Evolutionary conservation across 1,284 basidiomycete genomes (phyloP).

Genomic region (Schizophyllum amplum): DNA sequence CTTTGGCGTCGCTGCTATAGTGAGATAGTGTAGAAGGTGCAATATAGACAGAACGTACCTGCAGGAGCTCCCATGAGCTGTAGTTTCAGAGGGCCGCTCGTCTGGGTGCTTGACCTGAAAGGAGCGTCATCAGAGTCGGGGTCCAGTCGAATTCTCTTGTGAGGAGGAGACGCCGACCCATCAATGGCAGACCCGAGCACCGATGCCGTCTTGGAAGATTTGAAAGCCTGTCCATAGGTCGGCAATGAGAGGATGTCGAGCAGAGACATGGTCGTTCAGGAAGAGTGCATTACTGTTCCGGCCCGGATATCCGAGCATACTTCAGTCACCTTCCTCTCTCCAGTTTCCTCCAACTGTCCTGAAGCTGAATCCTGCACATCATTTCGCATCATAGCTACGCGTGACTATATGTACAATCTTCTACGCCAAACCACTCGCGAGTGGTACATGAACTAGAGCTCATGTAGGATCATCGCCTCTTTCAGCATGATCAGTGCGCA

Average conservation of each 20-base stretch:
- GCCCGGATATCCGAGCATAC: background rate
- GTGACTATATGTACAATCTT: no score
- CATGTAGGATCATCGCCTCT: no score
- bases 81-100: constrained; percentile 32
- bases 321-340: no score
- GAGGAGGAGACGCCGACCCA: constrained; percentile 48
- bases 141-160: constrained; percentile 58
- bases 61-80: constrained; percentile 30
- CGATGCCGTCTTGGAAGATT: background rate
- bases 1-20: background rate
- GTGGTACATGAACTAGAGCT: no score
- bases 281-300: background rate
- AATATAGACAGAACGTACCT: constrained; percentile 22
- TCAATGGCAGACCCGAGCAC: constrained; percentile 5
- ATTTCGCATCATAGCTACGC: no score
- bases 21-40: background rate
- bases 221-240: background rate
- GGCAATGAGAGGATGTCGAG: background rate
- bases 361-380: no score
- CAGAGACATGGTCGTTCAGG: background rate
- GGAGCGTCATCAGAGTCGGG: constrained; percentile 55
- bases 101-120: constrained; percentile 42
- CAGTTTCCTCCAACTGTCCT: no score
- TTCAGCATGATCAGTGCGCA: no score
- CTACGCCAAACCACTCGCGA: no score